Evolutionary conservation across 2,329 filamentous ascomycete species (phyloP).

Genomic region (Ceratocystis cubensis): DNA sequence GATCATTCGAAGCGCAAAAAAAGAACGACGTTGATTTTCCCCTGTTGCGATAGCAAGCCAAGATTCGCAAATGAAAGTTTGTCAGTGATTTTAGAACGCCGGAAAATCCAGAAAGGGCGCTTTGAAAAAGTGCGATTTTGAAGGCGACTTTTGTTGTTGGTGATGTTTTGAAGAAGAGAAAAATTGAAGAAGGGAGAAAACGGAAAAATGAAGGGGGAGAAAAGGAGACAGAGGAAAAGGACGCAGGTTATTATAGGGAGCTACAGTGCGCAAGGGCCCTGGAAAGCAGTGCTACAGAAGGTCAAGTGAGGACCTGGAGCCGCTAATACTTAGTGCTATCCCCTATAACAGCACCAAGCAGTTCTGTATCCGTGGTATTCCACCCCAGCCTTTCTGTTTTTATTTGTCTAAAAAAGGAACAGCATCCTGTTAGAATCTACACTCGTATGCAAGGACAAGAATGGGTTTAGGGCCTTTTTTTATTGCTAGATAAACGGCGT

Average conservation of each 20-base stretch:
- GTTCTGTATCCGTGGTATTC: too few relatives aligned
- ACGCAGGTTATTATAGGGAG: neutral
- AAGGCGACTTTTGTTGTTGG: neutral
- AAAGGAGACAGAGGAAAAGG: neutral
- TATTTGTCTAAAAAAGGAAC: slow-evolving; percentile 1
- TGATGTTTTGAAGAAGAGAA: neutral
- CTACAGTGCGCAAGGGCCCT: neutral
- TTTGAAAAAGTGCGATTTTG: neutral
- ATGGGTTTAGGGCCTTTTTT: neutral
- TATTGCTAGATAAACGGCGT: neutral
- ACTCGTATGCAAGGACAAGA: too few relatives aligned
- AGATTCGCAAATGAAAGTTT: neutral
- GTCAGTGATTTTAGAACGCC: neutral
- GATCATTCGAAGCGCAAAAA: too few relatives aligned
- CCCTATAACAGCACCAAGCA: too few relatives aligned
- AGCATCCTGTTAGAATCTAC: too few relatives aligned
- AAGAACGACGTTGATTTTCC: too few relatives aligned
- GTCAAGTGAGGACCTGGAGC: neutral
- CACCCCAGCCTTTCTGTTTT: neutral
- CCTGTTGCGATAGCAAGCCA: too few relatives aligned
- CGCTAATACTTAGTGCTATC: too few relatives aligned
- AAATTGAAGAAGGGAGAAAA: slow-evolving; percentile 7
- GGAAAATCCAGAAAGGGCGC: neutral
- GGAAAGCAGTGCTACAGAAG: neutral
- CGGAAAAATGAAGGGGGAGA: neutral